Base-by-base conservation (phyloP, 139 green algal genomes). In the Chlorella sorokiniana region DNA sequence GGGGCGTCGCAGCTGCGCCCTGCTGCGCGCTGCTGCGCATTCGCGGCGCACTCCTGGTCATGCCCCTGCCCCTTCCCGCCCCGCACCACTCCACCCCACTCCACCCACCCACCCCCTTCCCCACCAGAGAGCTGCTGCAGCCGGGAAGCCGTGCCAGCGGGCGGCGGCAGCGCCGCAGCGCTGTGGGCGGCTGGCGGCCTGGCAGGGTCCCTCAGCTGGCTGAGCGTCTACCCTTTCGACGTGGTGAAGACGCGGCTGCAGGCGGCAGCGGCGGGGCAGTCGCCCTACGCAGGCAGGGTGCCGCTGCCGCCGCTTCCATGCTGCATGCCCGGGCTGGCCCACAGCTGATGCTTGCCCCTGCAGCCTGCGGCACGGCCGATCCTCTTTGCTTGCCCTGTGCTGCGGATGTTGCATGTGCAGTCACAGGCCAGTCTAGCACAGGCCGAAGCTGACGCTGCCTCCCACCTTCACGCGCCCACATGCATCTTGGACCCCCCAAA, bases 241-340 rank as follows among this genome's bases (percentile, higher is more conserved):
- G 85, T 95, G 14, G 68, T 95, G 27, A 95, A 96, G 79, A 88
- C 85, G 5, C 82, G 92, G 7, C 78, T 95, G 42, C 92, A 96
- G 79, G 90, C 80, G 0, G 63, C 22, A 8, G 51, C 78, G 25
- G 62, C 41, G 27, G 25, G 69, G 31, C 61, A 45, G 1, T 87
- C 85, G 29, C 81, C 75, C 11, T 85, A 87, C 71, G 67, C 16
- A 84, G 84, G 84, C 83, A 63, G 10, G 44, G 51, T 1, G n/a
- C n/a, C n/a, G n/a, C n/a, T n/a, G n/a, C n/a, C n/a, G n/a, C n/a
- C n/a, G n/a, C n/a, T n/a, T n/a, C n/a, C n/a, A n/a, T n/a, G n/a
- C n/a, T n/a, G n/a, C n/a, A n/a, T n/a, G n/a, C n/a, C n/a, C n/a
- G n/a, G 3, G 72, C 51, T 18, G 1, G 10, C 37, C 11, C 11